Base-by-base conservation (phyloP, 345 rosid genomes). In the Moringa oleifera region DNA sequence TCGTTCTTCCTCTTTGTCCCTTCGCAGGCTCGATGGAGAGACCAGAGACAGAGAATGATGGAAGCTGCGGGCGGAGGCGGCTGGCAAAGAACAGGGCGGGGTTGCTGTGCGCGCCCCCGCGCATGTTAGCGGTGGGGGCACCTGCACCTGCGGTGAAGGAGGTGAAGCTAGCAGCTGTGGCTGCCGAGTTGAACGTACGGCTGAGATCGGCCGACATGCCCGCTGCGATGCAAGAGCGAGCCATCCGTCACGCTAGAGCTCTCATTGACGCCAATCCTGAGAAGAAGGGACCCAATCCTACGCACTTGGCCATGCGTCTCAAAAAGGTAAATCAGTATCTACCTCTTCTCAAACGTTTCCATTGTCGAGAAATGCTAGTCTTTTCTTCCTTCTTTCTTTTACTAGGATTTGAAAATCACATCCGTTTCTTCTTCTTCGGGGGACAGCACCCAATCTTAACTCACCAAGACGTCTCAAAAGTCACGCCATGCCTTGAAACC, bases 161-260 rank as follows among this genome's bases (percentile, higher is more conserved):
- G 59, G 77, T 59, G 12, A 74, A 60, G 62, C 80, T 76, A 0
- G 81, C 83, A 10, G 80, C 81, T 19, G 49, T 77, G 15, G 86
- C 81, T 20, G 65, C 70, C n/a, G 63, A 70, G 54, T 46, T 81
- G 51, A 79, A 81, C 57, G 74, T 81, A n/a, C 79, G 80, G 63
- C 76, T 74, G 78, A 76, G 83, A 74, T 82, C 83, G 21, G 78
- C 83, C 13, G 81, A 77, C 23, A 79, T 82, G 86, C 68, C 81
- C n/a, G 25, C 61, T 1, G 22, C 71, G 22, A 76, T 79, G 83
- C 80, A 79, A 64, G 83, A 79, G 41, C 81, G 75, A 16, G 83
- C 80, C 8, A 69, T 82, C 58, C 59, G 78, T 18, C 70, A 61
- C 63, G 61, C 80, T 52, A 71, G 78, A 57, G 68, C 62, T 18